Evolutionary conservation across 768 basidiomycete genomes (phyloP).

Genomic region (Kockovaella imperatae): DNA sequence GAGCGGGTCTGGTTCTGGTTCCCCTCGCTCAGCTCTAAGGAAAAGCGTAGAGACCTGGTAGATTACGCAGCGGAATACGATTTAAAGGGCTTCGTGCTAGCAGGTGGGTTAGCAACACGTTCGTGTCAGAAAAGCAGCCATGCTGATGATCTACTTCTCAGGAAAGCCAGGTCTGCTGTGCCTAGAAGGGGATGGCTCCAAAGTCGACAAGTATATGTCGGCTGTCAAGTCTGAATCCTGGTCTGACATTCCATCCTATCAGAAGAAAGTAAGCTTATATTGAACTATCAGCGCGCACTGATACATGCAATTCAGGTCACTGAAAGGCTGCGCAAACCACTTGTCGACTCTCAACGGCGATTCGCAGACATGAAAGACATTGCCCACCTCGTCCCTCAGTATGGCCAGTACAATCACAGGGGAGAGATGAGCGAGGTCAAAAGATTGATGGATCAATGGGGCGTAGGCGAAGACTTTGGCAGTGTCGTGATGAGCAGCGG

Average conservation of each 20-base stretch:
- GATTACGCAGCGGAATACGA: constrained; percentile 37
- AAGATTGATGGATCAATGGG: constrained; percentile 39
- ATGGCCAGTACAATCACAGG: constrained; percentile 42
- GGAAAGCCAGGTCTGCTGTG: constrained; percentile 47
- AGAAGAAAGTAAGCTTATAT: constrained; percentile 42
- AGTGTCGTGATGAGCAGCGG: constrained; percentile 29
- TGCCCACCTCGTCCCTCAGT: constrained; percentile 40
- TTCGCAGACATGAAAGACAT: constrained; percentile 45
- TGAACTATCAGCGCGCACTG: background rate
- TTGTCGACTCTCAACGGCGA: constrained; percentile 16
- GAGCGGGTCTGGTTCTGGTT: constrained; percentile 47
- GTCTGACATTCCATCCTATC: constrained; percentile 47
- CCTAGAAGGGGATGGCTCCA: constrained; percentile 41
- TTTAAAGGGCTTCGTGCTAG: constrained; percentile 46
- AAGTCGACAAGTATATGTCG: constrained; percentile 42
- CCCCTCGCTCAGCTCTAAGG: constrained; percentile 40
- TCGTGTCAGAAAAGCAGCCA: background rate
- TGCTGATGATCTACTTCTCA: constrained; percentile 5
- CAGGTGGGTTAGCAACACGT: constrained; percentile 51
- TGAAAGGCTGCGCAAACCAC: constrained; percentile 41
- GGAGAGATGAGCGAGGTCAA: constrained; percentile 46
- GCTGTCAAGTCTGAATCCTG: constrained; percentile 46
- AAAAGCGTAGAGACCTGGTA: constrained; percentile 45
- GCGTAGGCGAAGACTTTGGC: constrained; percentile 43
- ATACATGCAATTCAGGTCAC: constrained; percentile 30